Conservation (phyloP, 1,139 yeast genomes). For the Chernovozyma aurita region DNA sequence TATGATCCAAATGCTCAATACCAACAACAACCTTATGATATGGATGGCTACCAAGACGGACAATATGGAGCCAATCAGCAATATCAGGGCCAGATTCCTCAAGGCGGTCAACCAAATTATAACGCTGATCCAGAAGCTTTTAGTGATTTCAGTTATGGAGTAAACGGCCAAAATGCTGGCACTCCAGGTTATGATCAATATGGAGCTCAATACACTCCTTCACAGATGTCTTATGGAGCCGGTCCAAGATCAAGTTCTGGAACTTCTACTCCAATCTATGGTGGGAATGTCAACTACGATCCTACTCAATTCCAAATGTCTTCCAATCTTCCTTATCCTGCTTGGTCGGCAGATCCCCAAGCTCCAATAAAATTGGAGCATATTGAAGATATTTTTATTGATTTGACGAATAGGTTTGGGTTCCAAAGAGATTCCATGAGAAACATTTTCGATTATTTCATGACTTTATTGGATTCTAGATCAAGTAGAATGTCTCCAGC, state of each 20-base stretch:
- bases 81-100: constrained; percentile 40
- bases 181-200: constrained; percentile 68
- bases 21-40: constrained; percentile 46
- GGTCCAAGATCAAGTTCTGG: constrained; percentile 80
- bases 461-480: constrained; percentile 91
- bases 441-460: constrained; percentile 93
- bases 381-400: constrained; percentile 87
- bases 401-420: constrained; percentile 86
- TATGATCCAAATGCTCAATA: constrained; percentile 51
- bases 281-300: constrained; percentile 58
- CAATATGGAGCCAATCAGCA: constrained; percentile 27
- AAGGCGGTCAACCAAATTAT: constrained; percentile 25
- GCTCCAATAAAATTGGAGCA: constrained; percentile 78
- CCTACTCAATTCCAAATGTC: constrained; percentile 61
- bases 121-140: constrained; percentile 69
- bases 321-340: constrained; percentile 78
- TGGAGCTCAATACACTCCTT: constrained; percentile 76
- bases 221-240: constrained; percentile 71
- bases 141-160: constrained; percentile 69
- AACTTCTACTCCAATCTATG: constrained; percentile 93
- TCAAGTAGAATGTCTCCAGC: constrained; percentile 96
- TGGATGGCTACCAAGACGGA: constrained; percentile 44
- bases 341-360: constrained; percentile 92
- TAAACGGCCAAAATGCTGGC: constrained; percentile 58
- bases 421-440: constrained; percentile 97